Evolutionary conservation across 2,329 filamentous ascomycete species (phyloP).

Genomic region (Verticillium tricorpus): DNA sequence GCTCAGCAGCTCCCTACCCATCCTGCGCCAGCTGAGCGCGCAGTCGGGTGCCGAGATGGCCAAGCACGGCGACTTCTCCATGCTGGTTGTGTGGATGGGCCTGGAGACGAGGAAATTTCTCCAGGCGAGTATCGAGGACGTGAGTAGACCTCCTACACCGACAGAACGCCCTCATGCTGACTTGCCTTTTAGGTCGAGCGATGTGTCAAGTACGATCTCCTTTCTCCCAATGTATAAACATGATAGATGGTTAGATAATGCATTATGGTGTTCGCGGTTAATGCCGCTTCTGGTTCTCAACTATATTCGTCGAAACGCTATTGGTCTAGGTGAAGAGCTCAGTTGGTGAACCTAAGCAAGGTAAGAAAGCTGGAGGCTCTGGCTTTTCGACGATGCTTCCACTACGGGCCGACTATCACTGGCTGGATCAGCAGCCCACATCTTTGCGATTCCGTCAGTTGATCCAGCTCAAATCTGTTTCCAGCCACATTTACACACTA

Average conservation of each 20-base stretch:
- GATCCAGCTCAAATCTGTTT: too few species aligned
- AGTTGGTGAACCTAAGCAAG: too few species aligned
- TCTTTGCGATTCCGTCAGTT: too few species aligned
- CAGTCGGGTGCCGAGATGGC: conserved; percentile 68
- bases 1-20: conserved; percentile 80
- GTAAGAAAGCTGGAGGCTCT: too few species aligned
- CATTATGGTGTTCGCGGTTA: background rate
- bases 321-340: too few species aligned
- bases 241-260: background rate
- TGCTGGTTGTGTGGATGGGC: conserved; percentile 88
- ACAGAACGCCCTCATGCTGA: background rate
- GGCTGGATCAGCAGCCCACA: too few species aligned
- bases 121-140: conserved; percentile 84
- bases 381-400: too few species aligned
- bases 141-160: conserved; percentile 37
- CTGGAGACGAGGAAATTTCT: conserved; percentile 85
- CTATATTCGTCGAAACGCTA: too few species aligned
- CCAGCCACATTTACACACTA: too few species aligned
- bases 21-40: conserved; percentile 80
- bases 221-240: conserved; percentile 76
- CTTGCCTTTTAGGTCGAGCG: conserved; percentile 59
- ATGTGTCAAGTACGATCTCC: conserved; percentile 85
- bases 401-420: too few species aligned
- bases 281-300: too few species aligned
- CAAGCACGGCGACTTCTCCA: conserved; percentile 70